Evolutionary conservation across 2,329 filamentous ascomycete species (phyloP), one percentile per base, ranked within the genome.

Genomic region (Exophiala dermatitidis): DNA sequence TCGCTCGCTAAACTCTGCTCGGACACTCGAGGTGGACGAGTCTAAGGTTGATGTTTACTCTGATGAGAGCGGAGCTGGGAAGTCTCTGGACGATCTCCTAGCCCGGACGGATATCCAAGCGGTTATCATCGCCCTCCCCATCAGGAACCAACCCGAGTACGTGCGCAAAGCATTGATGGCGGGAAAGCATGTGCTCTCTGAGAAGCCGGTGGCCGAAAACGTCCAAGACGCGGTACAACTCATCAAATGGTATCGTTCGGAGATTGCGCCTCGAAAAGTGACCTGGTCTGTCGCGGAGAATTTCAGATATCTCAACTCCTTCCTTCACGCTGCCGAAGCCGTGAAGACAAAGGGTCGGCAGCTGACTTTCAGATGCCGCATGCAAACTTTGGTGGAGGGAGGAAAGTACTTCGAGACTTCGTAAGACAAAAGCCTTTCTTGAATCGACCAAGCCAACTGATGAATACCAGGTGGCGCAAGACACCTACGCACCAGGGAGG

Each of bases 191-290:
- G 77, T 81, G 8, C 67, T 81, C 0, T 77, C 76, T 10, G 78
- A 81, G 62, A 81, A 80, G 62, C 78, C 78, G n/a, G 75, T 80
- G 33, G 76, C 74, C 2, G 75, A 78, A 61, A 77, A 81, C 61
- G 62, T 81, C 3, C 66, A 69, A 1, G 74, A 76, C 0, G 80
- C 77, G 0, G 66, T 67, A 3, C 72, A 75, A 12, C 69, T 82
- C 37, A 59, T 82, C 31, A 53, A 71, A 10, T 80, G 77, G 74
- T 80, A 80, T 60, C 60, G 69, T 6, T 60, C 65, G 34, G 72
- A 72, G 48, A 70, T 74, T 12, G 68, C 71, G 50, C 62, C 64
- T 4, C 65, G 59, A 47, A 70, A 69, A 48, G 61, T 68, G 3
- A 70, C 69, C 30, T 77, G 74, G 69, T 69, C 67, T 12, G 71